Percentiles rank a stretch among this genome's conserved stretches.
Evolutionary conservation across 192 early-diverging fungal species (phyloP).

Genomic region (Backusella sp.): DNA sequence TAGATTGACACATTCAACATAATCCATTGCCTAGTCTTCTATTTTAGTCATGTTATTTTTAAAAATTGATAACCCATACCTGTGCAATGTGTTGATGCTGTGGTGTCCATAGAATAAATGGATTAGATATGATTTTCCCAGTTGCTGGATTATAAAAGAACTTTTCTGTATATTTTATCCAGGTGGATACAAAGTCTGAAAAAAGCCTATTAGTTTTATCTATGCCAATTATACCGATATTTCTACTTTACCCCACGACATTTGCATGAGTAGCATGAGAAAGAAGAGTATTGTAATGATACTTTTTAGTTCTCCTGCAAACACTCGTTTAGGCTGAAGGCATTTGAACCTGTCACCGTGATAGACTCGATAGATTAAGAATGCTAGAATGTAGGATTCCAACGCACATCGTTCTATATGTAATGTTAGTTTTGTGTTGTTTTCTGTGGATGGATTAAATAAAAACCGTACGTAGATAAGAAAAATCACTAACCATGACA

Average conservation of each 20-base stretch:
- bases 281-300: conserved; percentile 32
- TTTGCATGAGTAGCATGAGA: conserved; percentile 20
- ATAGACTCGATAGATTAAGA: conserved; percentile 20
- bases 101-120: conserved; percentile 19
- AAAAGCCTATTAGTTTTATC: background rate
- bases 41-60: too few species aligned
- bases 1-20: conserved; percentile 18
- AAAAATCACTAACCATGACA: conserved; percentile 22
- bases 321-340: conserved; percentile 11
- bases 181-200: conserved; percentile 26
- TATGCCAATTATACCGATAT: background rate
- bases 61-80: too few species aligned
- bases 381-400: conserved; percentile 8
- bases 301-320: conserved; percentile 29
- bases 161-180: conserved; percentile 30
- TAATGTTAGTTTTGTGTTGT: background rate
- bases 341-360: conserved; percentile 24
- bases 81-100: conserved; percentile 13
- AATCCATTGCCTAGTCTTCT: conserved; percentile 11
- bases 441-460: background rate
- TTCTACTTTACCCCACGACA: conserved; percentile 24
- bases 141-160: background rate
- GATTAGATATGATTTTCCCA: conserved; percentile 16
- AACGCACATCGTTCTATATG: conserved; percentile 7
- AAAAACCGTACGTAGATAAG: conserved; percentile 19